A percentile compares a stretch with the other conserved stretches of the same genome.
These are phyloP conservation scores for Geranium rotundifolium DNA, from an alignment of 345 rosid species.

Conservation along the genomic window DNA sequence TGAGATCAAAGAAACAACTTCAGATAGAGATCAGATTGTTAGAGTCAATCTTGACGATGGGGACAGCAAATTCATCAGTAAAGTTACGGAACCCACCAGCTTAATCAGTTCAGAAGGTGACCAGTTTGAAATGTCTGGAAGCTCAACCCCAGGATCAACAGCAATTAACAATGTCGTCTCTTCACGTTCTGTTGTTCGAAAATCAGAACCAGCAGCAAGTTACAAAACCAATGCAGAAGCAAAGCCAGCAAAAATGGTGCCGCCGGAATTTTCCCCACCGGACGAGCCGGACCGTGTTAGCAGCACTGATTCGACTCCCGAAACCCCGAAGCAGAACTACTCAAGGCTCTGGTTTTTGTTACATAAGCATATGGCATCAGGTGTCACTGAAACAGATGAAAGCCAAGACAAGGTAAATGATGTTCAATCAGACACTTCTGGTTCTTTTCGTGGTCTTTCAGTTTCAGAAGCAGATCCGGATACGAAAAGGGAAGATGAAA, in stretches of 20 bases:
- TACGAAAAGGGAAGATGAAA: conserved; percentile 11
- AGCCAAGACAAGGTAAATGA: conserved; percentile 22
- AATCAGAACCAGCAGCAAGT: conserved; percentile 1
- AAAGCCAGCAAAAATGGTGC: conserved; percentile 16
- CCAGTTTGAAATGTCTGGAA: not conserved
- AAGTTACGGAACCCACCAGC: not conserved
- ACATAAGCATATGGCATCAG: conserved; percentile 63
- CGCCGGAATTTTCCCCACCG: conserved; percentile 10
- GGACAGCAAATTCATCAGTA: not conserved
- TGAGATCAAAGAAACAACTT: not conserved
- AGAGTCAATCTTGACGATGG: not conserved
- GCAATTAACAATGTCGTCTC: not conserved
- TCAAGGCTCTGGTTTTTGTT: conserved; percentile 57
- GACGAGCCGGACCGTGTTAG: conserved; percentile 14
- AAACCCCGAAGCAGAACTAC: conserved; percentile 40
- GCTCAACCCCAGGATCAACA: not conserved
- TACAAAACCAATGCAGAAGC: not conserved
- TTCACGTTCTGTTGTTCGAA: not conserved
- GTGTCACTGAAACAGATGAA: conserved; percentile 30
- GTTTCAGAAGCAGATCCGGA: conserved; percentile 11
- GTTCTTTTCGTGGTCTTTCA: conserved; percentile 9
- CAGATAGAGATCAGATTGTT: not conserved
- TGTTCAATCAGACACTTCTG: conserved; percentile 8
- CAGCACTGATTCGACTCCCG: conserved; percentile 16
- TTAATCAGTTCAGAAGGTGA: not conserved